Evolutionary conservation across 176 grass and related monocot genomes (phyloP).

Genomic region (Triticum urartu): DNA sequence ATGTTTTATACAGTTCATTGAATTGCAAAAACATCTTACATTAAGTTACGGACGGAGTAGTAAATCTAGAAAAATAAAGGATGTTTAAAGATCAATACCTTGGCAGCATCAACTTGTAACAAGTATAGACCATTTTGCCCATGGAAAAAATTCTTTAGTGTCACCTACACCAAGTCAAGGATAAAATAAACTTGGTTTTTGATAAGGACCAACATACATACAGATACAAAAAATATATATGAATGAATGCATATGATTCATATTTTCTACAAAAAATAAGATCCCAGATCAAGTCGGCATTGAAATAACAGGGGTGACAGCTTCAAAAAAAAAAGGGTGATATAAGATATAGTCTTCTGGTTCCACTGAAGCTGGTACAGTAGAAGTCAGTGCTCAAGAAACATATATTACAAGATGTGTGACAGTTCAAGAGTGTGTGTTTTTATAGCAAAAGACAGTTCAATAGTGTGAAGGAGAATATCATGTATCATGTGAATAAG

Average conservation of each 20-base stretch:
- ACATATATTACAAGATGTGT: neutral
- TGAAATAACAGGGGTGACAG: neutral
- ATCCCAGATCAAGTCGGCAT: neutral
- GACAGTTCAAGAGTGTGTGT: neutral
- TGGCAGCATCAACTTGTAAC: constrained; percentile 55
- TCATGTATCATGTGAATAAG: neutral
- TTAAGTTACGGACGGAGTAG: too few relatives aligned
- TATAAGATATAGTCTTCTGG: neutral
- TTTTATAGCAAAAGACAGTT: too few relatives aligned
- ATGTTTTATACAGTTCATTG: too few relatives aligned
- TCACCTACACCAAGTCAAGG: constrained; percentile 52
- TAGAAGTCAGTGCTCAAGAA: neutral
- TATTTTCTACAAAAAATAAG: neutral
- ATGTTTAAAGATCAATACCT: constrained; percentile 50
- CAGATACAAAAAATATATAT: neutral
- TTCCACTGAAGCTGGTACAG: neutral
- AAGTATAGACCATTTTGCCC: constrained; percentile 62
- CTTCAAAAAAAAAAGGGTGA: too few relatives aligned
- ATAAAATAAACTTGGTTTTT: constrained; percentile 14
- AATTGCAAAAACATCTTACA: too few relatives aligned
- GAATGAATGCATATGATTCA: neutral
- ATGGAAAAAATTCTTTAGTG: constrained; percentile 53
- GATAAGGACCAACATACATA: neutral
- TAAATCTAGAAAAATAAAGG: neutral
- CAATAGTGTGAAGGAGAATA: neutral